Conservation (phyloP, 1,284 basidiomycete genomes). For the Fomitopsis pinicola region DNA sequence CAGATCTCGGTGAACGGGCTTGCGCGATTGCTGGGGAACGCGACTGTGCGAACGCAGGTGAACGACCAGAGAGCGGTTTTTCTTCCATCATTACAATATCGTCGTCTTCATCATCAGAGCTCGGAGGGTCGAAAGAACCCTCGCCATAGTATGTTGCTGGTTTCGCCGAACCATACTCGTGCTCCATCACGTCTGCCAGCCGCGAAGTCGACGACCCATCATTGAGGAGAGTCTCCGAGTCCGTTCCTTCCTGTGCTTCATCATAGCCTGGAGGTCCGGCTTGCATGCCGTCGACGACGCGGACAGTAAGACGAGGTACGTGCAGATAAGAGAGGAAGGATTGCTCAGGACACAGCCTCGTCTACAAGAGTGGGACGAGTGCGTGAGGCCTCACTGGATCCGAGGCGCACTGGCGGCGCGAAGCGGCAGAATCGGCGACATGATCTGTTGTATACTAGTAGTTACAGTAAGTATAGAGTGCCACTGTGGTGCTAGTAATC, state of each 20-base stretch:
- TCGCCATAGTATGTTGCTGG: constrained; percentile 59
- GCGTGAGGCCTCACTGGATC: not conserved
- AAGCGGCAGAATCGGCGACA: no score
- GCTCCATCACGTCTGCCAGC: constrained; percentile 6
- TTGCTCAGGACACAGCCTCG: no score
- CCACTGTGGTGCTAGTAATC: no score
- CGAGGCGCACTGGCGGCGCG: not conserved
- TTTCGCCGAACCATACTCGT: constrained; percentile 12
- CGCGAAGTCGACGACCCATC: not conserved
- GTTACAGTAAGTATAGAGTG: no score
- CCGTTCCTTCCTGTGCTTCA: constrained; percentile 14
- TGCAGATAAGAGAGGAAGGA: not conserved
- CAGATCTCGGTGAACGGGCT: no score
- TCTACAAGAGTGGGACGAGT: not conserved
- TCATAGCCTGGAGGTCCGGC: constrained; percentile 14
- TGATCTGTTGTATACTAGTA: no score
- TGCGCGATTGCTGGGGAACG: no score
- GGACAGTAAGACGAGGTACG: not conserved
- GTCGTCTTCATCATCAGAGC: constrained; percentile 64
- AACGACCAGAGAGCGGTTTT: no score
- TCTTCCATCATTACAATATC: constrained; percentile 34
- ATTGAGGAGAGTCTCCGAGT: constrained; percentile 6
- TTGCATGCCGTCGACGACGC: constrained; percentile 9
- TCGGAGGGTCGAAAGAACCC: constrained; percentile 66
- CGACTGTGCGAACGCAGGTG: no score